Evolutionary conservation across 768 basidiomycete species (phyloP), one percentile per base, ranked within the genome.

Genomic region (Naganishia vishniacii): DNA sequence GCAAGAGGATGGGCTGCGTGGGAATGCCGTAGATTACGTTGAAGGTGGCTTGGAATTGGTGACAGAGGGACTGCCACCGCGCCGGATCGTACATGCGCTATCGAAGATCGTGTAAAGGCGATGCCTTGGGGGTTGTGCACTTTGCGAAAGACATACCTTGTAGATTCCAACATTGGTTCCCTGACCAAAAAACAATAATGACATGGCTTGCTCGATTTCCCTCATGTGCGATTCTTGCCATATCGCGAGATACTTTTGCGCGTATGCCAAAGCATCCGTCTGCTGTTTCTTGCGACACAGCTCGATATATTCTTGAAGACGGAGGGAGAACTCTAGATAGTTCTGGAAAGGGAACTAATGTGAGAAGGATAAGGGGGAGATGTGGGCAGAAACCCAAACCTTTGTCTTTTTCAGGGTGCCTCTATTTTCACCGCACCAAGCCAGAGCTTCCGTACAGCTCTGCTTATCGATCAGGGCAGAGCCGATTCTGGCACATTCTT

Each of bases 371-470:
- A 25, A 7, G n/a, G n/a, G n/a, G n/a, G 12, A 20, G 4, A 59
- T 48, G 32, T 60, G 20, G 32, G 26, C 11, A 40, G 25, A 66
- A 31, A 23, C 66, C 74, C 59, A n/a, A 49, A 86, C 93, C 83
- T 89, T 93, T 73, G 86, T 84, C 81, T 97, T 98, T 59, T 90
- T 85, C 66, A 99, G 82, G 13, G 89, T 88, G 31, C 85, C 84
- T 75, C 93, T 88, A 78, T 99, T 97, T 81, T 99, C 95, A 67
- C 85, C 91, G 71, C 92, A 97, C 94, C 94, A 99, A 20, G 84
- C 82, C 48, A 99, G 81, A 15, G 94, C 94, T 77, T 95, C 91
- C 6, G 86, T 82, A 68, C 91, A 93, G 67, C 86, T 88, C 32
- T 73, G 72, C 66, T 88, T 85, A 29, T 79, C 79, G 6, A 81